Evolutionary conservation across 2,329 filamentous ascomycete species (phyloP).

Genomic region (Albifimbria verrucaria): DNA sequence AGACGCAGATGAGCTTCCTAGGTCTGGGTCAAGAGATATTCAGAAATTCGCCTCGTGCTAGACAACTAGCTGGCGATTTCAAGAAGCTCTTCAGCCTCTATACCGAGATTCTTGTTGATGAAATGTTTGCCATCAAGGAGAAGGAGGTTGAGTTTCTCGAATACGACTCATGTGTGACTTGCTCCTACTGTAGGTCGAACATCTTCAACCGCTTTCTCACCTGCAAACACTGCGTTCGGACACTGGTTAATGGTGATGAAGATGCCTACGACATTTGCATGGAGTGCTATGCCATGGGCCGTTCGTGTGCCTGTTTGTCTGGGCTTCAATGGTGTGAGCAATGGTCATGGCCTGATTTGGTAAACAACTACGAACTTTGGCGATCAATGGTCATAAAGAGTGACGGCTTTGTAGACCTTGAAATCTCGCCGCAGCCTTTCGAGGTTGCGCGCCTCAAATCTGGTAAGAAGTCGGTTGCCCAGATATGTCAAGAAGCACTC

Average conservation of each 20-base stretch:
- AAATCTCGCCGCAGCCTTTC: slow-evolving; percentile 67
- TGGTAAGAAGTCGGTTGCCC: slow-evolving; percentile 76
- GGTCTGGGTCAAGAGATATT: slow-evolving; percentile 45
- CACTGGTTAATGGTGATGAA: slow-evolving; percentile 62
- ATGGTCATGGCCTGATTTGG: slow-evolving; percentile 78
- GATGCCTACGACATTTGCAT: slow-evolving; percentile 96
- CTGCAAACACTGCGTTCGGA: slow-evolving; percentile 77
- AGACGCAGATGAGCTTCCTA: slow-evolving; percentile 42
- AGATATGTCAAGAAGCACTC: slow-evolving; percentile 92
- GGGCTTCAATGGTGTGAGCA: slow-evolving; percentile 89
- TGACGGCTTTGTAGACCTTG: slow-evolving; percentile 62
- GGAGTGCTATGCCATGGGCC: slow-evolving; percentile 97
- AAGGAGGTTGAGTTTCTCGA: slow-evolving; percentile 70
- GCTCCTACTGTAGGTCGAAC: slow-evolving; percentile 92
- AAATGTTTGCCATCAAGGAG: slow-evolving; percentile 76
- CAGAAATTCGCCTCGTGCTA: slow-evolving; percentile 44
- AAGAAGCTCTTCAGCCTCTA: slow-evolving; percentile 75
- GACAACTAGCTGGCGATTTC: slow-evolving; percentile 79
- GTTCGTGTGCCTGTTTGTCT: slow-evolving; percentile 86
- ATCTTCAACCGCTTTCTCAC: slow-evolving; percentile 97
- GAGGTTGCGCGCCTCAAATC: slow-evolving; percentile 64
- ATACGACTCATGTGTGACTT: slow-evolving; percentile 90
- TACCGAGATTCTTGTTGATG: slow-evolving; percentile 75
- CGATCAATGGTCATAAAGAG: slow-evolving; percentile 72
- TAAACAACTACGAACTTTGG: slow-evolving; percentile 79